Conservation (phyloP, 2,329 filamentous ascomycete genomes). For the Sclerotinia sclerotiorum region DNA sequence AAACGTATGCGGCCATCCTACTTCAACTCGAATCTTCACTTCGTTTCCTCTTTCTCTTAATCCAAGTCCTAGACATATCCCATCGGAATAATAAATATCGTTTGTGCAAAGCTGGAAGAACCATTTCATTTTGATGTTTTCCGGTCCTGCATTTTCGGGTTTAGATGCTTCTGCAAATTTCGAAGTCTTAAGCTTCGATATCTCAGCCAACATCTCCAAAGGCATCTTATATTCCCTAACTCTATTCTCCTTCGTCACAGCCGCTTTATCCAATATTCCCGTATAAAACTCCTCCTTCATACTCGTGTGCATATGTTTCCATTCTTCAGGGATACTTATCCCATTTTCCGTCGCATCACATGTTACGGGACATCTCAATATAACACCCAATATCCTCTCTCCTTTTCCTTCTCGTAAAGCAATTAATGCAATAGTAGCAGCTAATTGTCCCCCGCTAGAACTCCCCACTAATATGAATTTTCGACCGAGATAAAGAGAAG, state of each 20-base stretch:
- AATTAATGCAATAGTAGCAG: slow-evolving; percentile 46
- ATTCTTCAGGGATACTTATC: slow-evolving; percentile 42
- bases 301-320: slow-evolving; percentile 45
- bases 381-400: slow-evolving; percentile 42
- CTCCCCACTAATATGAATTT: slow-evolving; percentile 45
- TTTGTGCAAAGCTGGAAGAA: slow-evolving; percentile 51
- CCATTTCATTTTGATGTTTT: slow-evolving; percentile 45
- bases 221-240: slow-evolving; percentile 44
- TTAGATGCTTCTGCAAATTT: neutral
- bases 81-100: slow-evolving; percentile 53
- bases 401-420: slow-evolving; percentile 15
- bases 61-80: slow-evolving; percentile 50
- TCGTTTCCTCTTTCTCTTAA: slow-evolving; percentile 45
- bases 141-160: neutral
- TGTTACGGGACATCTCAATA: slow-evolving; percentile 52
- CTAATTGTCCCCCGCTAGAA: slow-evolving; percentile 51
- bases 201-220: slow-evolving; percentile 42
- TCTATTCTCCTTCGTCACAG: slow-evolving; percentile 42
- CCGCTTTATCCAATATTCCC: slow-evolving; percentile 41
- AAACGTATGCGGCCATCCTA: slow-evolving; percentile 54
- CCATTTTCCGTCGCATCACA: slow-evolving; percentile 45
- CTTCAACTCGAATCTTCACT: slow-evolving; percentile 46
- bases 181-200: slow-evolving; percentile 20
- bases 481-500: neutral
- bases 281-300: slow-evolving; percentile 42